Percentiles rank a stretch among this genome's conserved stretches.
Conservation (phyloP, 306 rosid species). For the Cucurbita pepo region DNA sequence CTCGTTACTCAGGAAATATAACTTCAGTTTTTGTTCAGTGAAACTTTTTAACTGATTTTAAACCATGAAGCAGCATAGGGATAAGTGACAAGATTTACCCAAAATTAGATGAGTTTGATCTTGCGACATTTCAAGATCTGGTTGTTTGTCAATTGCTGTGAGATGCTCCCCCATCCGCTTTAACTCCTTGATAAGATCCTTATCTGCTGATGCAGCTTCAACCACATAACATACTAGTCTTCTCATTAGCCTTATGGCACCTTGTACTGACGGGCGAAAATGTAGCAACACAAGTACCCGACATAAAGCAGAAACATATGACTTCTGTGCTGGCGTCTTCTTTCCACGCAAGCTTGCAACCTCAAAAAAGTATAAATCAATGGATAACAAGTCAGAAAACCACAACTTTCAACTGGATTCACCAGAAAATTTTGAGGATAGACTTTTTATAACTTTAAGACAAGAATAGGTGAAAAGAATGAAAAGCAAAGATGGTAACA, state of each 20-base stretch:
- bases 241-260: constrained; percentile 53
- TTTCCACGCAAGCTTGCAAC: constrained; percentile 49
- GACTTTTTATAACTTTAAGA: not conserved
- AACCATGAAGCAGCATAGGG: not conserved
- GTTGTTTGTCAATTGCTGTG: constrained; percentile 27
- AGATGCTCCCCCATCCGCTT: constrained; percentile 55
- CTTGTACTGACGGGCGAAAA: constrained; percentile 64
- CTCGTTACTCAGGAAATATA: not conserved
- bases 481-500: not conserved
- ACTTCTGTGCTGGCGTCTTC: constrained; percentile 71
- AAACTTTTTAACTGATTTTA: not conserved
- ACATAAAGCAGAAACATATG: constrained; percentile 65
- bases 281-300: constrained; percentile 51
- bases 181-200: constrained; percentile 33
- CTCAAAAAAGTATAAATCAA: constrained; percentile 24
- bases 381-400: constrained; percentile 7
- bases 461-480: not conserved
- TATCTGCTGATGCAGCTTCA: constrained; percentile 18
- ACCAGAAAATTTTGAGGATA: not conserved
- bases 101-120: constrained; percentile 33
- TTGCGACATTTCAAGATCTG: constrained; percentile 36
- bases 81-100: constrained; percentile 12
- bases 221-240: constrained; percentile 26
- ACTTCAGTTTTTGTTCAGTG: not conserved
- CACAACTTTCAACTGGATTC: not conserved